phyloP scores from a whole-genome alignment of 2,329 filamentous ascomycete species.

The Calonectria honghensis region DNA sequence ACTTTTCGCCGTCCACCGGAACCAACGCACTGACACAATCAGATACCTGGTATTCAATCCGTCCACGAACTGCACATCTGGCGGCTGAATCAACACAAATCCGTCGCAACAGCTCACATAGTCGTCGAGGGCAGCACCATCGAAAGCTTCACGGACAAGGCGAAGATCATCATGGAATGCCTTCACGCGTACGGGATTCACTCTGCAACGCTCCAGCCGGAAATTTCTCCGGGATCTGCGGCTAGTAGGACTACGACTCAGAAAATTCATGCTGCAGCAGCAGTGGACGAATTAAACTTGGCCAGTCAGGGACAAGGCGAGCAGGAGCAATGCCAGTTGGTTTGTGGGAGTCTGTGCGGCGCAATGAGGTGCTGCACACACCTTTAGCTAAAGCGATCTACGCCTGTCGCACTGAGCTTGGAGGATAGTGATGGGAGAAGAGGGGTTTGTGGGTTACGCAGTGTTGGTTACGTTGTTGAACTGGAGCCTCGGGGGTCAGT shows the following conservation, averaged over 20 bases:
- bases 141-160: slow-evolving; percentile 75
- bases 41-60: slow-evolving; percentile 80
- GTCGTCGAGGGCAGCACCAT: slow-evolving; percentile 76
- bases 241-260: slow-evolving; percentile 37
- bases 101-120: slow-evolving; percentile 82
- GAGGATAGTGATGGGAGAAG: slow-evolving; percentile 35
- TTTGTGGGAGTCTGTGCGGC: slow-evolving; percentile 71
- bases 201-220: slow-evolving; percentile 82
- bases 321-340: slow-evolving; percentile 67
- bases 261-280: slow-evolving; percentile 36
- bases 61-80: slow-evolving; percentile 85
- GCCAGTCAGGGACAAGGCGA: slow-evolving; percentile 47
- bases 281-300: slow-evolving; percentile 37
- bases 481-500: slow-evolving; percentile 35
- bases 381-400: slow-evolving; percentile 47
- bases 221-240: slow-evolving; percentile 58
- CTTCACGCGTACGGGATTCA: slow-evolving; percentile 85
- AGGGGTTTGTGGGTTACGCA: slow-evolving; percentile 41
- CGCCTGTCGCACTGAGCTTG: slow-evolving; percentile 26
- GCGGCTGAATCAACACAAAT: slow-evolving; percentile 82
- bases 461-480: slow-evolving; percentile 34
- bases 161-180: slow-evolving; percentile 79
- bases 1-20: too few relatives aligned
- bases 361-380: slow-evolving; percentile 69
- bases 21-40: slow-evolving; percentile 42